Percentiles rank a stretch among this genome's conserved stretches.
These are phyloP conservation scores for Apiosordaria backusii DNA, from an alignment of 495 filamentous ascomycete genomes.

Conservation along the genomic window DNA sequence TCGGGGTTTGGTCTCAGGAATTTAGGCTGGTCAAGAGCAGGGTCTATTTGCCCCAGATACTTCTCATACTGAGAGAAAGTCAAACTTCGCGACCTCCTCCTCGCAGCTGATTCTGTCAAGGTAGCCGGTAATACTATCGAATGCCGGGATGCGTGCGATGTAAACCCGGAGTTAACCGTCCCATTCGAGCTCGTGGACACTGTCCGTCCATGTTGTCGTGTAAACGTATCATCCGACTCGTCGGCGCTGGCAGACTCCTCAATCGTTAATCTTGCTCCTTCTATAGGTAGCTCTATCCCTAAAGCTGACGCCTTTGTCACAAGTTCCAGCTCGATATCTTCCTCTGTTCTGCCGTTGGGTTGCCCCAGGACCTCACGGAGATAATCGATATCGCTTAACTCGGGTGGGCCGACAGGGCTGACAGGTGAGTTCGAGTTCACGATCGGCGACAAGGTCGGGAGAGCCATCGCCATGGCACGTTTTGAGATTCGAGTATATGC, in stretches of 20 bases:
- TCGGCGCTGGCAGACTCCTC: constrained; percentile 24
- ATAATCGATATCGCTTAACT: constrained; percentile 44
- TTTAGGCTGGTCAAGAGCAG: constrained; percentile 37
- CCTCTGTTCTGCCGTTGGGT: constrained; percentile 36
- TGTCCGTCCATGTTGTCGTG: constrained; percentile 20
- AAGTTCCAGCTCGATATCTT: constrained; percentile 37
- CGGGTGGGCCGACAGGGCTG: constrained; percentile 24
- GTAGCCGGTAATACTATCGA: constrained; percentile 24
- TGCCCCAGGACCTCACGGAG: constrained; percentile 42
- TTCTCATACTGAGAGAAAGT: constrained; percentile 53
- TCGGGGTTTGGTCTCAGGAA: constrained; percentile 24
- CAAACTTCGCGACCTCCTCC: constrained; percentile 39
- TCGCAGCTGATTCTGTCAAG: constrained; percentile 23
- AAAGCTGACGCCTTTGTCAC: constrained; percentile 37
- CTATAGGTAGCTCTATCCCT: constrained; percentile 38
- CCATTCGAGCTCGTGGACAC: constrained; percentile 24
- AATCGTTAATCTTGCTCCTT: constrained; percentile 7
- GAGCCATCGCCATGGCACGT: constrained; percentile 16
- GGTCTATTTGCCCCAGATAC: constrained; percentile 44
- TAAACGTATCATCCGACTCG: constrained; percentile 36
- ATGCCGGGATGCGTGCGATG: constrained; percentile 19
- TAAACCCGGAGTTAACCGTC: constrained; percentile 11
- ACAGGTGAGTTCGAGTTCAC: constrained; percentile 10
- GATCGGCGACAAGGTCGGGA: constrained; percentile 12
- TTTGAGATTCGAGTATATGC: not conserved